phyloP scores from a whole-genome alignment of 2,329 filamentous ascomycete genomes.

The Aspergillus puulaauensis region DNA sequence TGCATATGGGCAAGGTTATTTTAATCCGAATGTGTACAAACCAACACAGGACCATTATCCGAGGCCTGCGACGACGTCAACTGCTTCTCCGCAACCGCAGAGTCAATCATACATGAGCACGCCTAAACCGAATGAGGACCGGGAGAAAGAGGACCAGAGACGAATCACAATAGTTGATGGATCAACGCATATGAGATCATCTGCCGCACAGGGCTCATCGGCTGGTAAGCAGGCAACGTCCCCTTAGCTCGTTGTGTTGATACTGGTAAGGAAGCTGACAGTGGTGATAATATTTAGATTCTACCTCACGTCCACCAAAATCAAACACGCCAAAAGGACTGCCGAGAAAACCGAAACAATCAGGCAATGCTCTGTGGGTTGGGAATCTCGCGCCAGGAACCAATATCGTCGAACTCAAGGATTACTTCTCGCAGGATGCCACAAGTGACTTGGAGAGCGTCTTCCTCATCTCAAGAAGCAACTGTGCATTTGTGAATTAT shows the following conservation, averaged over 20 bases:
- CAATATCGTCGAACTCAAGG: conserved; percentile 78
- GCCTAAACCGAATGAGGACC: background rate
- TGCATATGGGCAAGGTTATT: conserved; percentile 27
- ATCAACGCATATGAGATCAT: conserved; percentile 30
- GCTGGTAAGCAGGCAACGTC: conserved; percentile 22
- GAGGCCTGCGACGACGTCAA: conserved; percentile 4
- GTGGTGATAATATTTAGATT: conserved; percentile 12
- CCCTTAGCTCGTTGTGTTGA: background rate
- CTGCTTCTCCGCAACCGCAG: conserved; percentile 8
- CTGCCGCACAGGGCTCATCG: conserved; percentile 11
- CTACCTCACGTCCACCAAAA: conserved; percentile 8
- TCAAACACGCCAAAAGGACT: conserved; percentile 56
- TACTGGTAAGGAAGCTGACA: background rate
- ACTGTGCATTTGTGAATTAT: conserved; percentile 96
- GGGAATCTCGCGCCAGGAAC: conserved; percentile 87
- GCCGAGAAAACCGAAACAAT: conserved; percentile 65
- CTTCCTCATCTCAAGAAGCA: conserved; percentile 94
- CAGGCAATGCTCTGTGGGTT: conserved; percentile 91
- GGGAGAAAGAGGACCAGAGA: conserved; percentile 9
- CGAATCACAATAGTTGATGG: conserved; percentile 37
- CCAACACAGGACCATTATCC: conserved; percentile 20
- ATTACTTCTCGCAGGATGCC: conserved; percentile 82
- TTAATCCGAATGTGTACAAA: conserved; percentile 24
- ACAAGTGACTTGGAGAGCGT: conserved; percentile 77
- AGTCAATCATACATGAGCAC: conserved; percentile 1